Conservation (phyloP, 495 filamentous ascomycete genomes). For the Hypoxylon subgilvum region DNA sequence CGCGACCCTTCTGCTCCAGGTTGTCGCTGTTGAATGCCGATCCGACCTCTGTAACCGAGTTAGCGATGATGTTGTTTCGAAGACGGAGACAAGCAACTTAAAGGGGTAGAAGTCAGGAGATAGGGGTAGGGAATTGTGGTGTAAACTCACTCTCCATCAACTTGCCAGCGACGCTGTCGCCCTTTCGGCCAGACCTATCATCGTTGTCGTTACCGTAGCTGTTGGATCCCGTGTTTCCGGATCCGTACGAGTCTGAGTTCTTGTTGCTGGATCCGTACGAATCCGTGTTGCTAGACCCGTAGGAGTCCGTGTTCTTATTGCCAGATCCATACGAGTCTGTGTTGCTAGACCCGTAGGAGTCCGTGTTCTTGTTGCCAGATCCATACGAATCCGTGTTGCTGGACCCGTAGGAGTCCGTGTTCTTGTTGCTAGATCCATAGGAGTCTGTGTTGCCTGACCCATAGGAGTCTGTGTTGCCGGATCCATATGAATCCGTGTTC, state of each 20-base stretch:
- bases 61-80: no score
- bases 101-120: no score
- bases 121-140: not conserved
- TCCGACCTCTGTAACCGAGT: constrained; percentile 14
- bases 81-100: not conserved
- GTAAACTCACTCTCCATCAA: constrained; percentile 29
- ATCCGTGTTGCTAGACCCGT: no score
- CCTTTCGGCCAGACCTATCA: constrained; percentile 11
- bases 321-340: constrained; percentile 10
- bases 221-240: not conserved
- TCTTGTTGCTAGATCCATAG: constrained; percentile 9
- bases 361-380: constrained; percentile 8
- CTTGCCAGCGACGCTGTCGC: constrained; percentile 23
- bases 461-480: constrained; percentile 22
- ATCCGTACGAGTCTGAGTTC: not conserved
- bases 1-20: constrained; percentile 16
- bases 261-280: no score
- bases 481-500: not conserved
- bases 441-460: constrained; percentile 23
- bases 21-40: constrained; percentile 15
- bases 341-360: constrained; percentile 32
- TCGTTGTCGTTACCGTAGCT: constrained; percentile 11
- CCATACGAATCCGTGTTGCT: not conserved
- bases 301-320: constrained; percentile 12
- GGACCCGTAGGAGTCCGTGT: constrained; percentile 13